A percentile compares a stretch with the other conserved stretches of the same genome.
Conservation (phyloP, 2,329 filamentous ascomycete species). For the Penicillium corylophilum region DNA sequence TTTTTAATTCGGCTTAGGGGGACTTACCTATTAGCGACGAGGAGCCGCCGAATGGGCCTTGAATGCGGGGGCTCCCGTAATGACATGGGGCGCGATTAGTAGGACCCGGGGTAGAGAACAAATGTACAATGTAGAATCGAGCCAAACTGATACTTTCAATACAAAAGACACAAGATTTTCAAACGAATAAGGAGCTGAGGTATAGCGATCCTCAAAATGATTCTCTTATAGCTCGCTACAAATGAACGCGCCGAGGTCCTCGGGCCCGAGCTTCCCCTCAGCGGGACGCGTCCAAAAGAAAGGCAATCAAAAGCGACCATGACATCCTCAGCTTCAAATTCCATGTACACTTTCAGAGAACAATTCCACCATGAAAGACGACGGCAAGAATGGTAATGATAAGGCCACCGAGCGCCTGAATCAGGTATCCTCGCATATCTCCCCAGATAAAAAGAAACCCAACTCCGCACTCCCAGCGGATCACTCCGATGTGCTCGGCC, state of each 20-base stretch:
- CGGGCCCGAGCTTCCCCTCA: conserved; percentile 11
- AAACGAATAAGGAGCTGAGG: background rate
- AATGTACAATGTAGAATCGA: background rate
- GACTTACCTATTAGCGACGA: conserved; percentile 54
- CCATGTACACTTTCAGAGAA: background rate
- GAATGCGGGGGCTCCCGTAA: conserved; percentile 21
- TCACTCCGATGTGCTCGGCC: conserved; percentile 61
- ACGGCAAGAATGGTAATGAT: conserved; percentile 5
- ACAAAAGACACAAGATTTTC: background rate
- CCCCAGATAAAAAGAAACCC: conserved; percentile 32
- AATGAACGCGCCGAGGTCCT: background rate
- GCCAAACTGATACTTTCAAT: background rate
- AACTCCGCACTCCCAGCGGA: conserved; percentile 53
- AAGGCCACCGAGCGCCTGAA: conserved; percentile 46
- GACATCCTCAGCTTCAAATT: background rate
- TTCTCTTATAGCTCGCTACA: background rate
- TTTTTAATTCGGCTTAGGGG: background rate
- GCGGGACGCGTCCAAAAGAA: background rate
- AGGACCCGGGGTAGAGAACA: conserved; percentile 7
- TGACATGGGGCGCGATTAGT: conserved; percentile 16
- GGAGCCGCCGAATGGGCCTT: conserved; percentile 49
- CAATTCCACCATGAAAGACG: conserved; percentile 9
- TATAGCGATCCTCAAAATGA: background rate
- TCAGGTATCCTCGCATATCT: conserved; percentile 50
- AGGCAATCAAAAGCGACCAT: background rate